Conservation (phyloP, 2,329 filamentous ascomycete species). For the Paraphaeosphaeria minitans region DNA sequence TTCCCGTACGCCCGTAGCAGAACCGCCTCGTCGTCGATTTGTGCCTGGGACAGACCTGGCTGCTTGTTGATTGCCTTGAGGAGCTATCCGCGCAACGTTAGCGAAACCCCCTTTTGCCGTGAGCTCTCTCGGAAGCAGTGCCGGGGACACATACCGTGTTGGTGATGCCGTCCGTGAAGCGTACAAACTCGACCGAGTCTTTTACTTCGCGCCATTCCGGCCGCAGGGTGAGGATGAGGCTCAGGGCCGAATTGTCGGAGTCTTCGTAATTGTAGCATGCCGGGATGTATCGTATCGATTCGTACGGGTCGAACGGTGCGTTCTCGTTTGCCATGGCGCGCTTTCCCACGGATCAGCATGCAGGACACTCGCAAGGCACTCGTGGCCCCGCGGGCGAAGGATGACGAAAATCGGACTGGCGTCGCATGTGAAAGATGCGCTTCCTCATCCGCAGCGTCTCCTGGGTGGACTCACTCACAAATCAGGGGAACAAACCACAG, state of each 20-base stretch:
- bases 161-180: conserved; percentile 97
- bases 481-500: neutral
- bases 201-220: conserved; percentile 80
- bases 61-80: conserved; percentile 76
- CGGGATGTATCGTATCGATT: conserved; percentile 63
- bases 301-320: conserved; percentile 28
- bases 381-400: neutral
- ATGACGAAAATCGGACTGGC: conserved; percentile 1
- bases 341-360: conserved; percentile 7
- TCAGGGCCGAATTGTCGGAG: conserved; percentile 77
- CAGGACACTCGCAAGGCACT: neutral
- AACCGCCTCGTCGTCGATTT: conserved; percentile 83
- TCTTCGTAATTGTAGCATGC: conserved; percentile 78
- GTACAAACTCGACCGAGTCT: conserved; percentile 79
- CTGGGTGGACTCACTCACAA: neutral
- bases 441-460: neutral
- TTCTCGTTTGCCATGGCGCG: conserved; percentile 19
- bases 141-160: conserved; percentile 71
- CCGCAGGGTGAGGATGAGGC: conserved; percentile 76
- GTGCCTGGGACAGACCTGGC: conserved; percentile 72
- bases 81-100: conserved; percentile 49
- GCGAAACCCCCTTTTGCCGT: neutral
- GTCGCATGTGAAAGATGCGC: conserved; percentile 11
- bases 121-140: too few relatives aligned
- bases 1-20: conserved; percentile 92